Conservation (phyloP, 2,329 filamentous ascomycete species). For the Nemania abortiva region DNA sequence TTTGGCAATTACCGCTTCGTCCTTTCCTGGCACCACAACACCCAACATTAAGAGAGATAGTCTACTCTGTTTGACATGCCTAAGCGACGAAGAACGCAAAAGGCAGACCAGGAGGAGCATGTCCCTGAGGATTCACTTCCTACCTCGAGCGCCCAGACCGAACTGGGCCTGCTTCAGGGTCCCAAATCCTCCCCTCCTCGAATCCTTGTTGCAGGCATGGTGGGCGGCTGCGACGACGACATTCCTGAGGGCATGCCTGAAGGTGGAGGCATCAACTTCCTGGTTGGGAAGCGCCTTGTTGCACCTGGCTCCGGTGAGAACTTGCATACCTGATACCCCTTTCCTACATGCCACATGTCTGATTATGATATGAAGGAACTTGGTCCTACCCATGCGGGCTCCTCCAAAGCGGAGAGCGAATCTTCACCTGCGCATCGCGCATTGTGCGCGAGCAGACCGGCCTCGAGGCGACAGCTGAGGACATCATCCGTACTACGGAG, state of each 20-base stretch:
- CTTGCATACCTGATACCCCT: conserved; percentile 1
- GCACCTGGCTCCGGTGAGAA: conserved; percentile 23
- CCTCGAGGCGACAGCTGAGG: conserved; percentile 20
- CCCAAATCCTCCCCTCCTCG: conserved; percentile 1
- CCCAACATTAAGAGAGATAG: conserved; percentile 6
- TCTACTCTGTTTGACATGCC: conserved; percentile 8
- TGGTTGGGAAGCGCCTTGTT: conserved; percentile 27
- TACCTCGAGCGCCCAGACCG: background rate
- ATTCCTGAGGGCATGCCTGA: conserved; percentile 18
- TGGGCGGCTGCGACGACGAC: background rate
- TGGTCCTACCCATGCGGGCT: conserved; percentile 26
- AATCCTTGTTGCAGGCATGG: conserved; percentile 28
- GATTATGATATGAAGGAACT: conserved; percentile 23
- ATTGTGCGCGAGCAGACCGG: conserved; percentile 26
- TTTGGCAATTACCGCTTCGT: no score
- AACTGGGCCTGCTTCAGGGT: conserved; percentile 9
- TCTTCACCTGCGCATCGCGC: conserved; percentile 16
- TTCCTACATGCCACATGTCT: conserved; percentile 8
- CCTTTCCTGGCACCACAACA: background rate
- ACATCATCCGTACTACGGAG: no score
- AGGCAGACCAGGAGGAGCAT: background rate
- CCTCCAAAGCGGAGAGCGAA: conserved; percentile 22
- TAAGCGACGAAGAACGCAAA: conserved; percentile 13
- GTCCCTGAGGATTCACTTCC: background rate
- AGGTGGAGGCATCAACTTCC: conserved; percentile 14